Conservation (phyloP, 1,139 yeast species). For the Komagataea norvegica region DNA sequence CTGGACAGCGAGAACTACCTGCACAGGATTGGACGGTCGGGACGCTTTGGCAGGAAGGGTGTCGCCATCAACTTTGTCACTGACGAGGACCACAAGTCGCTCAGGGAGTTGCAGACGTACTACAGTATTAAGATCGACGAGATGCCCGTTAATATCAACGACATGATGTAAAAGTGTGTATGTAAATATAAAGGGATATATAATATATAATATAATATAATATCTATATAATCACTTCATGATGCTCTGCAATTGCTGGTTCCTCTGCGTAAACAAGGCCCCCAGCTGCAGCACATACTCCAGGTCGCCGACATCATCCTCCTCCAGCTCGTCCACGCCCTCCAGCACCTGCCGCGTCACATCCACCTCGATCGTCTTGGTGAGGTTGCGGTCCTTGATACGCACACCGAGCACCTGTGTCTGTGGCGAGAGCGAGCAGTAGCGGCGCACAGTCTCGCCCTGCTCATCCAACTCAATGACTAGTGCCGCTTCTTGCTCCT, state of each 20-base stretch:
- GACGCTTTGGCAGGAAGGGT: slow-evolving; percentile 95
- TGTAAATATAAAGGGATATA: slow-evolving; percentile 5
- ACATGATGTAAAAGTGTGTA: slow-evolving; percentile 24
- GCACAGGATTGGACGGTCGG: slow-evolving; percentile 93
- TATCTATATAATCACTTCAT: slow-evolving; percentile 1
- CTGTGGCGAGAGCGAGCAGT: slow-evolving; percentile 29
- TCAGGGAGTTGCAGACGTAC: slow-evolving; percentile 69
- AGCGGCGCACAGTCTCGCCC: slow-evolving; percentile 22
- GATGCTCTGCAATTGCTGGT: slow-evolving; percentile 31
- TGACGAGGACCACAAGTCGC: slow-evolving; percentile 52
- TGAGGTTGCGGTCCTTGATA: slow-evolving; percentile 21
- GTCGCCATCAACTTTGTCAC: slow-evolving; percentile 88
- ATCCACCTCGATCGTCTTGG: slow-evolving; percentile 28
- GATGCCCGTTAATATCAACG: slow-evolving; percentile 78
- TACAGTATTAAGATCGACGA: slow-evolving; percentile 77
- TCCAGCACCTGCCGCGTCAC: slow-evolving; percentile 28
- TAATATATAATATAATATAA: slow-evolving; percentile 6
- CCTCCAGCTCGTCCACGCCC: slow-evolving; percentile 24
- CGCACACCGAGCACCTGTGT: slow-evolving; percentile 25
- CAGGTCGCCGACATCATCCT: slow-evolving; percentile 26
- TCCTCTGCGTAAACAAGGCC: slow-evolving; percentile 33
- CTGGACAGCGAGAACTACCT: slow-evolving; percentile 81
- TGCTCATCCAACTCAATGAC: slow-evolving; percentile 28
- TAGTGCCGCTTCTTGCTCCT: slow-evolving; percentile 29
- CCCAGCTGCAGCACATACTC: slow-evolving; percentile 29